Percentiles rank a stretch among this genome's conserved stretches.
Evolutionary conservation across 306 rosid genomes (phyloP).

Genomic region (Echinosophora koreensis): DNA sequence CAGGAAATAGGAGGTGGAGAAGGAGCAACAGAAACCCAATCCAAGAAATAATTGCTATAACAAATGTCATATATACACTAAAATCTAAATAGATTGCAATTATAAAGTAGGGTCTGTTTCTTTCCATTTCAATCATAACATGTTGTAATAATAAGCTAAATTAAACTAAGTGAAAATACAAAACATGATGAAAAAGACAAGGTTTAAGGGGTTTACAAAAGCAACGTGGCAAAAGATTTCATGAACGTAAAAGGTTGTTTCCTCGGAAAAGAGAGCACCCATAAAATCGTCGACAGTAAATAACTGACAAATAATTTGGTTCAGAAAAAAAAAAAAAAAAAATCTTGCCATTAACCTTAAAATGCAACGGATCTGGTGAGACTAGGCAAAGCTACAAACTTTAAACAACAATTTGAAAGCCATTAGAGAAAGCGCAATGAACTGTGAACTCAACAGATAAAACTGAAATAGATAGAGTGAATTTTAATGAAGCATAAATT

Average conservation of each 20-base stretch:
- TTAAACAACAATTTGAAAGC: not conserved
- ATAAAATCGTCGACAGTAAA: constrained; percentile 9
- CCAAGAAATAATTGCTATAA: constrained; percentile 18
- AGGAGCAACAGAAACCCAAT: constrained; percentile 11
- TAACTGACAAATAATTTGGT: constrained; percentile 27
- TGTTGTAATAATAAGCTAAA: constrained; percentile 1
- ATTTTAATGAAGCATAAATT: not conserved
- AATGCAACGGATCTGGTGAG: constrained; percentile 58
- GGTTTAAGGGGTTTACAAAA: constrained; percentile 1
- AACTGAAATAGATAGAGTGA: not conserved
- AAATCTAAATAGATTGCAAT: constrained; percentile 34
- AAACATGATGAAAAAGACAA: constrained; percentile 4
- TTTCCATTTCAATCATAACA: constrained; percentile 33
- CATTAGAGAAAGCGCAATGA: constrained; percentile 20
- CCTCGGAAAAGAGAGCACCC: constrained; percentile 31
- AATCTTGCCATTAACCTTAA: not conserved
- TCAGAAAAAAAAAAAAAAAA: not conserved
- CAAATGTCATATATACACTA: constrained; percentile 26
- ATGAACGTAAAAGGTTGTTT: constrained; percentile 13
- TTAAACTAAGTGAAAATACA: constrained; percentile 24
- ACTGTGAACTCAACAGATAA: constrained; percentile 44
- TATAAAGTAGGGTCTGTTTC: constrained; percentile 30
- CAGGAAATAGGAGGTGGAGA: not conserved
- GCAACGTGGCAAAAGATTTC: constrained; percentile 14
- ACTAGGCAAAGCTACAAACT: constrained; percentile 30